phyloP scores from a whole-genome alignment of 2,329 filamentous ascomycete species.

The Phialophora verrucosa region DNA sequence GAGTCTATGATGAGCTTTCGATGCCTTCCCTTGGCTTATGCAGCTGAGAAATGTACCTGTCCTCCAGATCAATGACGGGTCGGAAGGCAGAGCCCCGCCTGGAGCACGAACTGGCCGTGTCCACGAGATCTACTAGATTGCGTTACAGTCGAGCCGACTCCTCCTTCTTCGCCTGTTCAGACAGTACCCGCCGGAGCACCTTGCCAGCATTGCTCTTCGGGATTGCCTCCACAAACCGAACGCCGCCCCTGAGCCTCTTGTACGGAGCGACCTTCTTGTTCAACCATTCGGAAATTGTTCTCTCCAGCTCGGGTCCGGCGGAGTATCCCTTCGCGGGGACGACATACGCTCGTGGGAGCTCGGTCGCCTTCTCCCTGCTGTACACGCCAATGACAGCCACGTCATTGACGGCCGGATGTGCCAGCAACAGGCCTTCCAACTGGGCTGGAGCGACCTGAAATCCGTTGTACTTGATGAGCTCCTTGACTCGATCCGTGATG shows the following conservation, averaged over 20 bases:
- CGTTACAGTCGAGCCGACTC: slow-evolving; percentile 11
- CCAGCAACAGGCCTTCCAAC: slow-evolving; percentile 61
- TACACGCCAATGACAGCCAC: slow-evolving; percentile 68
- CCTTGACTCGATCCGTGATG: slow-evolving; percentile 83
- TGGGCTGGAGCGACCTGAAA: slow-evolving; percentile 74
- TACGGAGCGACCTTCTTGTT: slow-evolving; percentile 52
- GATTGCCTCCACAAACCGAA: slow-evolving; percentile 54
- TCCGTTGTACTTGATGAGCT: slow-evolving; percentile 68
- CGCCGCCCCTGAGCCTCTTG: slow-evolving; percentile 54
- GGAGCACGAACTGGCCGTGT: background rate
- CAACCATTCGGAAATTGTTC: slow-evolving; percentile 53
- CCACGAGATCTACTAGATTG: background rate
- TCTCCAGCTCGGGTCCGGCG: slow-evolving; percentile 55
- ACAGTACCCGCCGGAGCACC: slow-evolving; percentile 20
- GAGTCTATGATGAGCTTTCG: background rate
- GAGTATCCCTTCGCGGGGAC: slow-evolving; percentile 57
- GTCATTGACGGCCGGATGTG: slow-evolving; percentile 60
- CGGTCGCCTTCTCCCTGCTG: slow-evolving; percentile 50
- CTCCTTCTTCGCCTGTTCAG: slow-evolving; percentile 28
- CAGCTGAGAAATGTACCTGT: background rate
- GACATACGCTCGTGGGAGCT: slow-evolving; percentile 72
- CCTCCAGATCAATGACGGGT: background rate
- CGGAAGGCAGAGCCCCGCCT: background rate
- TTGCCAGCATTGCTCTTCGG: slow-evolving; percentile 49
- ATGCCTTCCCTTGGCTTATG: background rate